A percentile compares a stretch with the other conserved stretches of the same genome.
phyloP scores from a whole-genome alignment of 2,329 filamentous ascomycete species.

The Colletotrichum horii region DNA sequence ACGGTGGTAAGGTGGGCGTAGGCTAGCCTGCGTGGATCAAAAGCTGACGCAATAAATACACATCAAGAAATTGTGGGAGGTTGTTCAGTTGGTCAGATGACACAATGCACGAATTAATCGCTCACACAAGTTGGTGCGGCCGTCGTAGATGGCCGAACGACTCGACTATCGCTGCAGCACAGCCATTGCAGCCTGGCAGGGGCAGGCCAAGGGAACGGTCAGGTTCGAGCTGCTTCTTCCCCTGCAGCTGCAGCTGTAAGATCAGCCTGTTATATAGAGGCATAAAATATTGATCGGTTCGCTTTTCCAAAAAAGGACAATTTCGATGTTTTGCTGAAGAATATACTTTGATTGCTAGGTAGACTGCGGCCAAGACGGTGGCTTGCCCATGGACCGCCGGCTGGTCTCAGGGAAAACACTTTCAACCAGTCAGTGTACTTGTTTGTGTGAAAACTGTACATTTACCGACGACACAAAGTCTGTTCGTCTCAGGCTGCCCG shows the following conservation, averaged over 20 bases:
- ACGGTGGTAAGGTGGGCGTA: rapidly evolving
- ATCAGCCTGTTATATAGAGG: rapidly evolving
- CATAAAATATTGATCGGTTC: neutral
- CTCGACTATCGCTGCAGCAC: neutral
- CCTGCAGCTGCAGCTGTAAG: neutral
- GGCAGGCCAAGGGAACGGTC: rapidly evolving
- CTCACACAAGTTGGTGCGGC: neutral
- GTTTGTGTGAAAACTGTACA: no score
- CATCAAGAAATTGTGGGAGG: neutral
- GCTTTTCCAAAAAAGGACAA: rapidly evolving
- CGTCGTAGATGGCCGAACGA: neutral
- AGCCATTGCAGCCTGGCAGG: neutral
- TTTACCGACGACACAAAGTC: no score
- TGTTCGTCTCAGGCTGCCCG: neutral
- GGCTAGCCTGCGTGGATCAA: neutral
- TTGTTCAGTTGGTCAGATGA: rapidly evolving
- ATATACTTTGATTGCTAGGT: neutral
- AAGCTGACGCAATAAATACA: rapidly evolving
- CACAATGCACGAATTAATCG: neutral
- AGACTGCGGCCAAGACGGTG: neutral
- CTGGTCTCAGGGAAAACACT: neutral
- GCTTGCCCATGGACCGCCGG: neutral
- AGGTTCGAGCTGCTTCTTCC: neutral
- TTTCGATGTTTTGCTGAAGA: neutral
- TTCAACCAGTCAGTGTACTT: neutral